These are phyloP conservation scores for Chlamydomonas reinhardtii DNA, from an alignment of 163 green algal genomes.

Conservation along the genomic window DNA sequence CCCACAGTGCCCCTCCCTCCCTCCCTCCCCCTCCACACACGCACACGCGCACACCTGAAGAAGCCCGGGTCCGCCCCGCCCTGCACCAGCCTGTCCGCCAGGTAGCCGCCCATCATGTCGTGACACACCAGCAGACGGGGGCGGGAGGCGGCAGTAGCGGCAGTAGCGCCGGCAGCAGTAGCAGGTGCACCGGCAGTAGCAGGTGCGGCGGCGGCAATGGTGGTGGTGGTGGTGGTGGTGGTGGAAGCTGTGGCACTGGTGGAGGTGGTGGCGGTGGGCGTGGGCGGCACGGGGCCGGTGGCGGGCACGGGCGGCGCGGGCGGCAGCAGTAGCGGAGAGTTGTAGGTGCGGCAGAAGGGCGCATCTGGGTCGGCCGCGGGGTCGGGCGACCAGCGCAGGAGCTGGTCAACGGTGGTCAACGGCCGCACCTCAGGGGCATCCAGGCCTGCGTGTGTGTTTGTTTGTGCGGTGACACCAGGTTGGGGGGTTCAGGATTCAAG, in stretches of 20 bases:
- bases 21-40: no score
- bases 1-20: no score
- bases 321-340: slow-evolving; percentile 56
- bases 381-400: slow-evolving; percentile 20
- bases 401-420: neutral
- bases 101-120: slow-evolving; percentile 69
- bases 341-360: slow-evolving; percentile 62
- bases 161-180: neutral
- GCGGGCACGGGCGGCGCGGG: slow-evolving; percentile 40
- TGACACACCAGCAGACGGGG: slow-evolving; percentile 67
- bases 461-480: no score
- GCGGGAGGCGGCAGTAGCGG: neutral
- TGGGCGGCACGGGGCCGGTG: slow-evolving; percentile 57
- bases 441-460: slow-evolving; percentile 9
- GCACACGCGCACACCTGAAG: slow-evolving; percentile 12
- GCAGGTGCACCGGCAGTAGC: neutral
- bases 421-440: slow-evolving; percentile 28
- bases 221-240: neutral
- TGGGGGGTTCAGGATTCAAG: no score
- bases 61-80: neutral
- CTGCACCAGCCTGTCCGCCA: slow-evolving; percentile 49
- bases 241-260: neutral
- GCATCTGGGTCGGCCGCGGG: neutral
- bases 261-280: neutral
- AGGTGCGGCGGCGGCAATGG: neutral